Conservation (phyloP, 2,329 filamentous ascomycete genomes). For the Blastomyces parvus region DNA sequence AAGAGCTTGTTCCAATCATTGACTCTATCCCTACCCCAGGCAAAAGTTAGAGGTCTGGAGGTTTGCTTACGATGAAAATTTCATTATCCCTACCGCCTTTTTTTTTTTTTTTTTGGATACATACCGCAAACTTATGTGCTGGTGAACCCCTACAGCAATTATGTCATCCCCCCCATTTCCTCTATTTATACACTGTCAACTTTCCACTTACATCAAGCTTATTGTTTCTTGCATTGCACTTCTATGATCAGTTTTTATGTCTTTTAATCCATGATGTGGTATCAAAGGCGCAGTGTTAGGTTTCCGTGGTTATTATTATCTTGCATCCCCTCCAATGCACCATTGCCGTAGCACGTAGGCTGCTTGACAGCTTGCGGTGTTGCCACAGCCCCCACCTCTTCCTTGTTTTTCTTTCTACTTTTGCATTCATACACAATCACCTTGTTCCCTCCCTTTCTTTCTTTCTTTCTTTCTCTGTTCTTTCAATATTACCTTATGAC, state of each 20-base stretch:
- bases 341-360: too few relatives aligned
- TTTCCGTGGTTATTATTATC: background rate
- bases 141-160: background rate
- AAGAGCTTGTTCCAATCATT: constrained; percentile 25
- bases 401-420: background rate
- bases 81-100: background rate
- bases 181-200: background rate
- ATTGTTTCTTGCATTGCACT: background rate
- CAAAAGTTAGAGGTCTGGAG: background rate
- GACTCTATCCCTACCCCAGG: constrained; percentile 9
- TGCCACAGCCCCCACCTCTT: too few relatives aligned
- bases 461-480: background rate
- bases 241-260: background rate
- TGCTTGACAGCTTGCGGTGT: too few relatives aligned
- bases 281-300: background rate
- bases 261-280: background rate
- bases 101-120: constrained; percentile 4
- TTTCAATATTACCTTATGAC: background rate
- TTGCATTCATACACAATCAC: too few relatives aligned
- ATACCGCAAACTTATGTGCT: background rate
- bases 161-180: background rate
- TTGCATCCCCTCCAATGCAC: background rate
- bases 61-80: background rate
- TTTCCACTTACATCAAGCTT: background rate
- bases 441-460: background rate